Evolutionary conservation across 2,329 filamentous ascomycete genomes (phyloP).

Genomic region (Exophiala phaeomuriformis): DNA sequence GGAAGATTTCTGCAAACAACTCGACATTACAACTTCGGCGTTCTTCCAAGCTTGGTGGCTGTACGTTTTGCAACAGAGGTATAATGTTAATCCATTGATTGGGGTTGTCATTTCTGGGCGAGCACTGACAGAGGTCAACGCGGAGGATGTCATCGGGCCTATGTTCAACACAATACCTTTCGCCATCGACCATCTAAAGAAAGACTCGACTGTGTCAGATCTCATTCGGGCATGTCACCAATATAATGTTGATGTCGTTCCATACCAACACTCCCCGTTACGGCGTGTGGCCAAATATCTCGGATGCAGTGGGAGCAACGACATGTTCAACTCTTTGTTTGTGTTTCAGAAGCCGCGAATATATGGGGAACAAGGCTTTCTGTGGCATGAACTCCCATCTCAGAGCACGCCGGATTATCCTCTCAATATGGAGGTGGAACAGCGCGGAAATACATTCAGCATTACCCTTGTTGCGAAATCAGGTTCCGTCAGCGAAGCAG

Average conservation of each 20-base stretch:
- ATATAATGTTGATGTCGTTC: slow-evolving; percentile 60
- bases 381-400: slow-evolving; percentile 52
- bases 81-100: slow-evolving; percentile 47
- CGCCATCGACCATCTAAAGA: slow-evolving; percentile 40
- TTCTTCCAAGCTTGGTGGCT: slow-evolving; percentile 70
- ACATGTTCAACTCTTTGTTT: slow-evolving; percentile 73
- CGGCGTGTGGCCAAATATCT: slow-evolving; percentile 77
- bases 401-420: slow-evolving; percentile 59
- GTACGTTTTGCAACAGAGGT: slow-evolving; percentile 50
- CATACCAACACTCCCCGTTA: slow-evolving; percentile 72
- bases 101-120: slow-evolving; percentile 76
- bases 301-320: slow-evolving; percentile 45
- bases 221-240: slow-evolving; percentile 60
- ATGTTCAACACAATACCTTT: slow-evolving; percentile 87
- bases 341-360: slow-evolving; percentile 60
- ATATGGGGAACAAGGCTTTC: slow-evolving; percentile 26
- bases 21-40: slow-evolving; percentile 71
- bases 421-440: slow-evolving; percentile 65
- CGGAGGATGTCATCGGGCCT: slow-evolving; percentile 66
- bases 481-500: slow-evolving; percentile 34
- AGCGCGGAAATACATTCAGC: slow-evolving; percentile 44
- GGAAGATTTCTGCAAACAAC: slow-evolving; percentile 46
- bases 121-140: slow-evolving; percentile 57
- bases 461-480: slow-evolving; percentile 56
- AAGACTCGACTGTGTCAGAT: slow-evolving; percentile 50